Conservation (phyloP, 1,284 basidiomycete species). For the Microbotryum lychnidis-dioicae region DNA sequence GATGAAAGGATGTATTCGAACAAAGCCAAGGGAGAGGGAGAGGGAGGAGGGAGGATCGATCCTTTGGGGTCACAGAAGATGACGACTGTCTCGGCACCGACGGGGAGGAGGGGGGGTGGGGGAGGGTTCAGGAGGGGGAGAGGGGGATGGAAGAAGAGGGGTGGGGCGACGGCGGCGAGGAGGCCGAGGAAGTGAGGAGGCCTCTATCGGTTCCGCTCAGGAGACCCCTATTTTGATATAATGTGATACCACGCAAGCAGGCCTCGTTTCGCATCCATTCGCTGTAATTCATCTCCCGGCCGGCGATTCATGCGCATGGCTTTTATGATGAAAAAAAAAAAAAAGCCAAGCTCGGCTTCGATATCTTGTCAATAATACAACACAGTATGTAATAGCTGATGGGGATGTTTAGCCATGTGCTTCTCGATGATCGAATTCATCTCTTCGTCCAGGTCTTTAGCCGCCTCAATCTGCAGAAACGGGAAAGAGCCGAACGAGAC, state of each 20-base stretch:
- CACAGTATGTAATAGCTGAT: constrained; percentile 82
- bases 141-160: constrained; percentile 3
- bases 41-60: neutral
- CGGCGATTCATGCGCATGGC: too few relatives aligned
- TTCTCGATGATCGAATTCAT: constrained; percentile 74
- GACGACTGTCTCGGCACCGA: constrained; percentile 2
- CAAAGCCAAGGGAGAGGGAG: neutral
- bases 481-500: neutral
- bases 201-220: too few relatives aligned
- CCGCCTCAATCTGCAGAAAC: constrained; percentile 63
- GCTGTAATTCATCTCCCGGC: too few relatives aligned
- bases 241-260: too few relatives aligned
- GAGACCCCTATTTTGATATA: too few relatives aligned
- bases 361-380: constrained; percentile 62
- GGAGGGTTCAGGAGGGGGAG: constrained; percentile 1
- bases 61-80: constrained; percentile 2
- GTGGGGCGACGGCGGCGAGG: too few relatives aligned
- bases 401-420: constrained; percentile 84
- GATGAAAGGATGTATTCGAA: constrained; percentile 4
- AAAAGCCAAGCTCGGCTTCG: too few relatives aligned
- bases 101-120: neutral
- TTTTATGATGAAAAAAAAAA: too few relatives aligned
- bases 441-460: constrained; percentile 79
- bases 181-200: too few relatives aligned
- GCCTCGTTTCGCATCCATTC: too few relatives aligned